Evolutionary conservation across 257 asterid species (phyloP), one percentile per base, ranked within the genome.

Genomic region (Lithospermum erythrorhizon): DNA sequence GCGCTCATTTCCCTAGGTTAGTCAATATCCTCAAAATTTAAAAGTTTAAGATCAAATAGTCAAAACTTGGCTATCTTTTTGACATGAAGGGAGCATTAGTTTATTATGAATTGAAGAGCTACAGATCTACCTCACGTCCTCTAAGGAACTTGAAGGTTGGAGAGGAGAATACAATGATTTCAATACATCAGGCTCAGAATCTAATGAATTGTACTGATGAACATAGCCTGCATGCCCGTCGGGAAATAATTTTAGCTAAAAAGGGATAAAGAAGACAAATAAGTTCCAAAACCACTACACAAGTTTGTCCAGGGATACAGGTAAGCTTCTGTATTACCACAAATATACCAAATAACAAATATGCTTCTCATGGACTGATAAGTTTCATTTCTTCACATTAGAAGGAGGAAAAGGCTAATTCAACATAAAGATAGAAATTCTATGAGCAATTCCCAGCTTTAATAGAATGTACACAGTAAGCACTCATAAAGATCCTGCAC

Each of bases 181-280:
- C 72, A 91, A 77, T 62, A 88, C 98, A 72, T 91, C 98, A 41
- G 98, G 98, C 68, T 86, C 90, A 53, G 95, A 91, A 75, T 88
- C 90, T 88, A 88, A 73, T 7, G 89, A 80, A 72, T 91, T 91
- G 85, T 84, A 88, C 71, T 86, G 87, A 73, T 84, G 89, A 57
- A 91, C 94, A 73, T 86, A 89, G 68, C 95, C 98, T 91, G 84
- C 76, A 77, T 67, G 54, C 62, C 69, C 66, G 68, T 68, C 55
- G 59, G 71, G 29, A 25, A 58, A 69, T 37, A 35, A 1, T 61
- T 53, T 41, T 65, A 61, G 16, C 18, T 63, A 13, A 41, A 14
- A 35, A 35, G 9, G 3, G 14, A 35, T 35, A 35, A 35, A 35
- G 1, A 7, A 35, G 14, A 8, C 7, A 7, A 5, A 9, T 7